Evolutionary conservation across 192 early-diverging fungal genomes (phyloP).

Genomic region (Linnemannia exigua): DNA sequence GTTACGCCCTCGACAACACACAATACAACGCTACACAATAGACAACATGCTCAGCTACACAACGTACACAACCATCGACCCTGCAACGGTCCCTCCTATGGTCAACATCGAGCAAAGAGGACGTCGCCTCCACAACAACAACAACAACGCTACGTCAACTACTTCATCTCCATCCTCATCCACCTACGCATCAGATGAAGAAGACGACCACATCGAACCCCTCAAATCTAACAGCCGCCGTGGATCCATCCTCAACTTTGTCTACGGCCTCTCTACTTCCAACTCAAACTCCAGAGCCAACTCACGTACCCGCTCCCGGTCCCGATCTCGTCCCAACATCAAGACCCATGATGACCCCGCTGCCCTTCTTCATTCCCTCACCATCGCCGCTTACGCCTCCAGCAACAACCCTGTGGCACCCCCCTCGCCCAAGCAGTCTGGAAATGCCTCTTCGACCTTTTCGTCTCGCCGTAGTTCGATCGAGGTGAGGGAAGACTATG

Average conservation of each 20-base stretch:
- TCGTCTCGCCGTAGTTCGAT: conserved; percentile 22
- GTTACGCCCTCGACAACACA: not conserved
- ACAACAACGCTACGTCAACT: not conserved
- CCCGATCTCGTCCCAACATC: conserved; percentile 18
- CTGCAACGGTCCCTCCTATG: conserved; percentile 1
- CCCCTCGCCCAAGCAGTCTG: conserved; percentile 7
- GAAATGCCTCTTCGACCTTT: not conserved
- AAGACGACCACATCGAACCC: conserved; percentile 6
- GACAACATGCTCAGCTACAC: not conserved
- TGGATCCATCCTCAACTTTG: conserved; percentile 26
- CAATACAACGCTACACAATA: not conserved
- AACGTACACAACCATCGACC: conserved; percentile 12
- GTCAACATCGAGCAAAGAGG: conserved; percentile 16
- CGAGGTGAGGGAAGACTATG: conserved; percentile 31
- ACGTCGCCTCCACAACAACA: conserved; percentile 14
- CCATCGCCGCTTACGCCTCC: too few relatives aligned
- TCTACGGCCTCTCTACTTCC: conserved; percentile 11
- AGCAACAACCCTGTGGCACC: too few relatives aligned
- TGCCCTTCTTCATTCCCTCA: not conserved
- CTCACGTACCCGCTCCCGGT: conserved; percentile 37
- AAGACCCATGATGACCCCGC: not conserved
- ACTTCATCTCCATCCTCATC: not conserved
- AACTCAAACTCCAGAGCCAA: not conserved
- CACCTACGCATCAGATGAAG: not conserved
- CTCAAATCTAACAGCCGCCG: conserved; percentile 14